Conservation (phyloP, 2,329 filamentous ascomycete genomes). For the Aulographum hederae region DNA sequence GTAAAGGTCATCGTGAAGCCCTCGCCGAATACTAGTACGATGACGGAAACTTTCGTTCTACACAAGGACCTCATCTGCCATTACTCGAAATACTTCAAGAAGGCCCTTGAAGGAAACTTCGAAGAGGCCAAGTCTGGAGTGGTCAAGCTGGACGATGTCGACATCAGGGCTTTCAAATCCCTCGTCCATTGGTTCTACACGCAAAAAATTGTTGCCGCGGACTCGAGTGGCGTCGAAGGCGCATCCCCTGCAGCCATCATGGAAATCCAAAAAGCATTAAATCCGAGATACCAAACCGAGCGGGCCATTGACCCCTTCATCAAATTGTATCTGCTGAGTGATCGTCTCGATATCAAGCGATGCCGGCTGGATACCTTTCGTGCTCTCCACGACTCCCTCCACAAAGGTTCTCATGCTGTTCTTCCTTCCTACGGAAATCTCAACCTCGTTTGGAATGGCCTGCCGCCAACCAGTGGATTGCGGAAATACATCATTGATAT, state of each 20-base stretch:
- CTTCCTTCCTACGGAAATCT: neutral
- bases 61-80: slow-evolving; percentile 3
- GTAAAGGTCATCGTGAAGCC: too few species aligned
- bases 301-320: too few species aligned
- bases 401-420: neutral
- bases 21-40: too few species aligned
- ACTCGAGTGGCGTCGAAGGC: neutral
- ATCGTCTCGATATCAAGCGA: too few species aligned
- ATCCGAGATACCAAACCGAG: too few species aligned
- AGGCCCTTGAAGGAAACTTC: slow-evolving; percentile 2
- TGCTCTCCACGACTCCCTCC: neutral
- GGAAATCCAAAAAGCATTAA: too few species aligned
- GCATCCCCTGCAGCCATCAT: too few species aligned
- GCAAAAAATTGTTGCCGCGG: neutral
- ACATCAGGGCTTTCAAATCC: neutral
- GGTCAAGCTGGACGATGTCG: slow-evolving; percentile 1
- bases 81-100: slow-evolving; percentile 2
- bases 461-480: too few species aligned
- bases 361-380: too few species aligned
- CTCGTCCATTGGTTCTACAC: neutral
- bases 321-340: neutral
- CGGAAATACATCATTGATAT: too few species aligned
- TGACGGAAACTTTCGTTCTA: neutral
- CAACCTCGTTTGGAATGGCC: neutral
- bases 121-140: slow-evolving; percentile 1